Base-by-base conservation (phyloP, 768 basidiomycete species). In the Auriculariales sp. region DNA sequence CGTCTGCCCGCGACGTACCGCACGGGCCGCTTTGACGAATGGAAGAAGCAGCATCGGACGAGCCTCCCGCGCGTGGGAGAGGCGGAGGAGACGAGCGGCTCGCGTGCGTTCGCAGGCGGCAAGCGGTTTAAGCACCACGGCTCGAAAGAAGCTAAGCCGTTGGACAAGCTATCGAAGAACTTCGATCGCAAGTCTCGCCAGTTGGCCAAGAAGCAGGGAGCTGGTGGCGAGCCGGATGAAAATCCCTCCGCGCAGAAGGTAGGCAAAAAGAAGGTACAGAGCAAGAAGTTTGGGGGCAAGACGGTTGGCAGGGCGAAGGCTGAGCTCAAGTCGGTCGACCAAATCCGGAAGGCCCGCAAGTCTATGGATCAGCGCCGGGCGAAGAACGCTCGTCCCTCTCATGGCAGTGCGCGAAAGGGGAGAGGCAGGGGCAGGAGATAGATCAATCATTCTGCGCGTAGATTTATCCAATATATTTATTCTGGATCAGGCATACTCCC, bases 21-120 rank as follows among this genome's bases (percentile, higher is more conserved):
- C 48, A 90, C 85, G 56, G 95, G 95, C 10, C 79, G 89, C 14
- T 99, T 89, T 63, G 88, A 94, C 50, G 91, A 94, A 62, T 99
- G 95, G 95, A 86, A 83, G 63, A 71, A 75, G 53, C 88, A 86
- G 65, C 79, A 72, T 47, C 79, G 76, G 32, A 66, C 78, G n/a
- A 72, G 66, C 52, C 62, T 97, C 30, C 92, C 92, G 0, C 75
- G 75, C 52, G 71, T 84, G n/a, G 93, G 93, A 17, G 92, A 95
- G 61, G 71, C 67, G 3, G 92, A 94, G 63, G 68, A 71, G 44
- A 71, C 71, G 28, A 56, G 61, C 34, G 54, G 55, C 42, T 62
- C 60, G 50, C 57, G 33, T 50, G 17, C 50, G 28, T 15, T 34
- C 28, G 72, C 72, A 7, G 78, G 79, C 27, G 74, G 72, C 55